Conservation (phyloP, 164 flowering plant species). For the Umbilicus rupestris region DNA sequence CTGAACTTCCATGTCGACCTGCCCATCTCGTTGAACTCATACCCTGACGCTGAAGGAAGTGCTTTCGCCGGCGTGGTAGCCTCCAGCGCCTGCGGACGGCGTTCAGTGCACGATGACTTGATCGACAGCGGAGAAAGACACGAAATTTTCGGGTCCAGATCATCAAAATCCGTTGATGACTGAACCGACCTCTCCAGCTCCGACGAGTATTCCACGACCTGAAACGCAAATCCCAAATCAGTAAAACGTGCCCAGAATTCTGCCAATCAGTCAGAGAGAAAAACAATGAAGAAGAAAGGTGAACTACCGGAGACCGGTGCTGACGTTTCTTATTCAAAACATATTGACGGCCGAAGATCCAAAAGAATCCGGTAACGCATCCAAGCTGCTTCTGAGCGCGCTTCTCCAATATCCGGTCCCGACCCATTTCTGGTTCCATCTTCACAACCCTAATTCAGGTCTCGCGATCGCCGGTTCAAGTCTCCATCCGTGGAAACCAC, state of each 20-base stretch:
- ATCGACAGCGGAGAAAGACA: conserved; percentile 18
- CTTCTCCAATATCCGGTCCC: conserved; percentile 57
- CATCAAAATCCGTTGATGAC: conserved; percentile 24
- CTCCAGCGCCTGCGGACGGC: no score
- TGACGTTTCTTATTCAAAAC: conserved; percentile 54
- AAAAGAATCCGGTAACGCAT: conserved; percentile 87
- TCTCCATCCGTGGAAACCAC: not conserved
- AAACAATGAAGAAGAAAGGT: conserved; percentile 16
- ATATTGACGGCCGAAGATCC: conserved; percentile 76
- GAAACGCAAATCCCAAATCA: not conserved
- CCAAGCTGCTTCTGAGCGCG: conserved; percentile 79
- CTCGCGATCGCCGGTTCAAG: conserved; percentile 1
- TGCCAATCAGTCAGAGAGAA: not conserved
- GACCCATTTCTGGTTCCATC: conserved; percentile 37
- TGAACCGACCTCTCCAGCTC: conserved; percentile 22
- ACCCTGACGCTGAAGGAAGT: conserved; percentile 32
- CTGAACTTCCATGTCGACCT: conserved; percentile 67
- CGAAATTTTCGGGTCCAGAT: conserved; percentile 1
- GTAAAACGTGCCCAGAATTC: not conserved
- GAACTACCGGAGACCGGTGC: conserved; percentile 36
- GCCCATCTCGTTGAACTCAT: conserved; percentile 48
- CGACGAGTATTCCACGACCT: conserved; percentile 31
- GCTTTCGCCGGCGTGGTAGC: conserved; percentile 14
- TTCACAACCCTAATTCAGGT: conserved; percentile 8
- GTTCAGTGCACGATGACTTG: not conserved